A percentile compares a stretch with the other conserved stretches of the same genome.
Conservation (phyloP, 2,329 filamentous ascomycete genomes). For the Apiospora aurea region DNA sequence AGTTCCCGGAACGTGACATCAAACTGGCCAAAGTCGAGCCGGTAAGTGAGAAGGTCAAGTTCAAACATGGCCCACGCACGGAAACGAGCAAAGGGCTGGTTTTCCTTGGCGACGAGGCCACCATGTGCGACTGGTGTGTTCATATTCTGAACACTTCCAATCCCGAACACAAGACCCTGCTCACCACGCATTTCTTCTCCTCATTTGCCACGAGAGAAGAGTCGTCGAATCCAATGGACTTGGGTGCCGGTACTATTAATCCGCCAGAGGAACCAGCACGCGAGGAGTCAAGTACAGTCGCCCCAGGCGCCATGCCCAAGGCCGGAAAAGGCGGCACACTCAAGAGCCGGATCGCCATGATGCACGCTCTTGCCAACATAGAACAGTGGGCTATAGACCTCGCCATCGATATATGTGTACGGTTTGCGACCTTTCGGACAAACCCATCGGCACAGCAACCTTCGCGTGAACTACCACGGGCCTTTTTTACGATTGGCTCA, state of each 20-base stretch:
- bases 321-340: slow-evolving; percentile 49
- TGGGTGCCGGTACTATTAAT: slow-evolving; percentile 45
- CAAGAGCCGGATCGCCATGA: slow-evolving; percentile 53
- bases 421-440: slow-evolving; percentile 53
- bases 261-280: slow-evolving; percentile 51
- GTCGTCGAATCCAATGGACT: slow-evolving; percentile 48
- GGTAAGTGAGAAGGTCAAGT: slow-evolving; percentile 53
- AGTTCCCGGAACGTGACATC: slow-evolving; percentile 38
- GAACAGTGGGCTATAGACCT: slow-evolving; percentile 57
- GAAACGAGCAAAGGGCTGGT: slow-evolving; percentile 29
- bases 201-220: slow-evolving; percentile 48
- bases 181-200: slow-evolving; percentile 52
- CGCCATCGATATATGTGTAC: slow-evolving; percentile 54
- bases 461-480: slow-evolving; percentile 46
- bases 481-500: slow-evolving; percentile 56
- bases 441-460: slow-evolving; percentile 30
- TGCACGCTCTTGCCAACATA: slow-evolving; percentile 56
- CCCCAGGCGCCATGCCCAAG: slow-evolving; percentile 49
- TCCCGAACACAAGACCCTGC: slow-evolving; percentile 54
- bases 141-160: slow-evolving; percentile 53
- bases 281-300: slow-evolving; percentile 47
- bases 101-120: slow-evolving; percentile 49
- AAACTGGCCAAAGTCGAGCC: slow-evolving; percentile 47
- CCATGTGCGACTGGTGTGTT: slow-evolving; percentile 55
- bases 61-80: slow-evolving; percentile 46